Conservation (phyloP, 2,329 filamentous ascomycete genomes). For the Sarocladium oryzae region DNA sequence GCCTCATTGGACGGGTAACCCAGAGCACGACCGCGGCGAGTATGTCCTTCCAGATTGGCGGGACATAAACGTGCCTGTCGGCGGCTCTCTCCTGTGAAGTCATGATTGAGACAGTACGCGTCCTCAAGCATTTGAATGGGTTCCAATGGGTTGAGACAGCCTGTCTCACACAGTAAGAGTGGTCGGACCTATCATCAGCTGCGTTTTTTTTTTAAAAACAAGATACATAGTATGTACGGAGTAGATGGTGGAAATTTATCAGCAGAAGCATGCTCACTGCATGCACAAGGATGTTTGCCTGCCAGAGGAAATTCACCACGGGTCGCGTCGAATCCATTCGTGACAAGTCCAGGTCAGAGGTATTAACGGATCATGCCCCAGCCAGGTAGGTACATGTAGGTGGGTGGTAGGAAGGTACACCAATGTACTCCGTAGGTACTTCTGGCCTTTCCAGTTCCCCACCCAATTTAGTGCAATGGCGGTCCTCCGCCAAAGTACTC, state of each 20-base stretch:
- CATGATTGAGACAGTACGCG: neutral
- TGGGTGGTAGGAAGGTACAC: neutral
- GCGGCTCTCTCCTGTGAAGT: neutral
- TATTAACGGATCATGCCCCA: too few species aligned
- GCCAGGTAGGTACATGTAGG: too few species aligned
- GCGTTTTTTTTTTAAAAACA: too few species aligned
- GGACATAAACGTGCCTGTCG: constrained; percentile 14
- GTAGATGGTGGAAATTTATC: too few species aligned
- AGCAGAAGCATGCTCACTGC: too few species aligned
- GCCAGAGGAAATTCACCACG: neutral
- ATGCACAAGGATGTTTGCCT: too few species aligned
- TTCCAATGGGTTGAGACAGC: neutral
- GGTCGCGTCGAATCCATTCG: neutral
- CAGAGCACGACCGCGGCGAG: constrained; percentile 29
- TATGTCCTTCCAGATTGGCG: constrained; percentile 46
- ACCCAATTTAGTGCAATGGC: neutral
- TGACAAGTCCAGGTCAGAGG: too few species aligned
- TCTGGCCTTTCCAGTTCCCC: neutral
- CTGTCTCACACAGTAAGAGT: neutral
- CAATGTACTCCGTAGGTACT: neutral
- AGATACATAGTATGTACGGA: too few species aligned
- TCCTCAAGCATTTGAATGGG: neutral
- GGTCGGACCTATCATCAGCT: neutral
- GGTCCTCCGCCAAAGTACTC: neutral
- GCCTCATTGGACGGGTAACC: constrained; percentile 31